Conservation (phyloP, 805 yeast species). For the Lipomyces kockii region DNA sequence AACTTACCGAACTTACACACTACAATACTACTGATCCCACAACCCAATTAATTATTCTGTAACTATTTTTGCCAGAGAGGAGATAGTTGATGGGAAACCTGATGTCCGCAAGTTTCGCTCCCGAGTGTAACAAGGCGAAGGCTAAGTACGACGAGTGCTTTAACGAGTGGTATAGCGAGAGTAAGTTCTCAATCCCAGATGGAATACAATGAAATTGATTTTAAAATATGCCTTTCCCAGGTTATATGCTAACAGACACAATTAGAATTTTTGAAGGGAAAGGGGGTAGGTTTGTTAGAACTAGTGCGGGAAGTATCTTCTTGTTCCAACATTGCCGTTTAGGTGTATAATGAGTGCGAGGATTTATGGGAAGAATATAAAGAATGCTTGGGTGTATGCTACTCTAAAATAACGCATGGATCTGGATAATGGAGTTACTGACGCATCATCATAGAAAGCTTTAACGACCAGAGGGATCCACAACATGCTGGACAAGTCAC, state of each 20-base stretch:
- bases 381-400: slow-evolving; percentile 73
- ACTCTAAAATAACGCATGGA: neutral
- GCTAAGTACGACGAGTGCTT: slow-evolving; percentile 90
- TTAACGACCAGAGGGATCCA: slow-evolving; percentile 75
- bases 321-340: slow-evolving; percentile 13
- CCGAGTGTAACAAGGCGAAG: slow-evolving; percentile 90
- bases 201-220: neutral
- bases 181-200: slow-evolving; percentile 44
- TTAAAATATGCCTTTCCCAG: neutral
- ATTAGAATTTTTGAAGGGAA: slow-evolving; percentile 52
- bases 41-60: neutral
- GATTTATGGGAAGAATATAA: slow-evolving; percentile 87
- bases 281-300: slow-evolving; percentile 47
- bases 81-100: slow-evolving; percentile 29
- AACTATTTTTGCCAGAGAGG: neutral
- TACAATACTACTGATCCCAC: neutral
- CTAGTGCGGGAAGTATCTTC: neutral
- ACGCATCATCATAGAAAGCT: slow-evolving; percentile 46
- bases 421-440: slow-evolving; percentile 6
- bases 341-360: slow-evolving; percentile 82
- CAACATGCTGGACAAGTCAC: slow-evolving; percentile 83
- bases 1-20: too few relatives aligned
- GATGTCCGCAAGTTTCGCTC: slow-evolving; percentile 90
- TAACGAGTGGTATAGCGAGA: slow-evolving; percentile 93
- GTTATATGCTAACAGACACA: slow-evolving; percentile 13